These are phyloP conservation scores for Stramenopiles sp. DNA, from an alignment of 352 stramenopile genomes.

Conservation along the genomic window DNA sequence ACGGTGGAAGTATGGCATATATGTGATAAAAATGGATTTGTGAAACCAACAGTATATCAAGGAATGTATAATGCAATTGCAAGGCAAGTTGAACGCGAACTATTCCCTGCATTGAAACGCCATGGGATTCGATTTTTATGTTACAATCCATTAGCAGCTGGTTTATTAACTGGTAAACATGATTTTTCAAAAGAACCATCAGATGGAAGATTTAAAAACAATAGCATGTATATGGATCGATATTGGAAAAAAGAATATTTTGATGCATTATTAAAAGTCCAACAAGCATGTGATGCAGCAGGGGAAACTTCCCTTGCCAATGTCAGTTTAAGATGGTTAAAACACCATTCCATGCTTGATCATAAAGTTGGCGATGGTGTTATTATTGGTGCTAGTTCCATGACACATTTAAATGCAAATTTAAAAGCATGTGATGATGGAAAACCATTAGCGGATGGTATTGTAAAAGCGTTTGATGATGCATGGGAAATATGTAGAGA, in stretches of 20 bases:
- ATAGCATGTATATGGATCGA: conserved; percentile 19
- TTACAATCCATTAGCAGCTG: conserved; percentile 48
- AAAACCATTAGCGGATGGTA: conserved; percentile 20
- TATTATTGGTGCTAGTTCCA: conserved; percentile 36
- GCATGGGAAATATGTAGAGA: conserved; percentile 28
- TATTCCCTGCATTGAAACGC: conserved; percentile 32
- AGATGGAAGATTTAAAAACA: background rate
- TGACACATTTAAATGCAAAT: conserved; percentile 42
- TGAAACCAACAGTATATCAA: conserved; percentile 42
- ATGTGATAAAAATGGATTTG: conserved; percentile 32
- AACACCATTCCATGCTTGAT: conserved; percentile 34
- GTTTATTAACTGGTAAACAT: conserved; percentile 45
- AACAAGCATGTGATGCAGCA: conserved; percentile 25
- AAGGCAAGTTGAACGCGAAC: conserved; percentile 35
- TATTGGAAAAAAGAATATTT: conserved; percentile 47
- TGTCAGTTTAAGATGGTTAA: conserved; percentile 40
- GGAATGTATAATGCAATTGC: conserved; percentile 55
- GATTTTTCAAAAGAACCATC: conserved; percentile 14
- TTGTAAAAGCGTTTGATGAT: conserved; percentile 36
- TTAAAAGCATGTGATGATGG: conserved; percentile 23
- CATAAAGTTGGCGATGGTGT: conserved; percentile 29
- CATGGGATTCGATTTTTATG: conserved; percentile 40
- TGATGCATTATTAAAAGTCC: conserved; percentile 34
- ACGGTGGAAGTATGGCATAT: conserved; percentile 36
- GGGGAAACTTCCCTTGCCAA: conserved; percentile 35